Evolutionary conservation across 805 yeast species (phyloP), one percentile per base, ranked within the genome.

Genomic region (Yarrowia sp.): DNA sequence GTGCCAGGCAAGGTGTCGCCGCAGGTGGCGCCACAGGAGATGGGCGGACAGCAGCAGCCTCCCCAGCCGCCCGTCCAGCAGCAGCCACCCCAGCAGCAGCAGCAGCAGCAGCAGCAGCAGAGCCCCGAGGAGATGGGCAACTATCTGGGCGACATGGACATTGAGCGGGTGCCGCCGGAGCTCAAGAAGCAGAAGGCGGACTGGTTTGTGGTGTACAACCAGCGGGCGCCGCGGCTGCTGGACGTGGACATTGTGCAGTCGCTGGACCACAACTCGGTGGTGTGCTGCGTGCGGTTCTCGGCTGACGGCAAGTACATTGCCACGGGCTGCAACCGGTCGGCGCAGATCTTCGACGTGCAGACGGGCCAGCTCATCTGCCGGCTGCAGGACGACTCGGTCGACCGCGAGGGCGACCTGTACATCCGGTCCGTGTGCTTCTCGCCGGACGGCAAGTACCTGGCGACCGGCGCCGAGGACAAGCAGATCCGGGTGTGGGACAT

Each of bases 351-450:
- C 76, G 88, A 88, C 67, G 97, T 92, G 56, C 87, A 87, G 69
- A 87, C 96, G 19, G 98, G 99, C 68, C 92, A 88, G 70, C 79
- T 90, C 65, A 85, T 90, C 65, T 96, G 96, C 62, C 84, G 88
- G 72, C 81, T 93, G 70, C 84, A 88, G 66, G 97, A 93, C 74
- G 97, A 92, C 70, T 77, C 82, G 61, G 84, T 82, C 62, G 86
- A 86, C 64, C 81, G 84, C 31, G 83, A 83, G 64, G 85, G 91
- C 61, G 98, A 93, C 74, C 80, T 93, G 70, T 93, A 93, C 77
- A 92, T 93, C 67, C 84, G 99, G 70, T 88, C 96, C 2, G 97
- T 94, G 61, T 92, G 97, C 73, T 93, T 93, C 78, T 88, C 96
- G 3, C 97, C 99, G 55, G 97, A 93, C 76, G 92, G 92, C 60